A percentile compares a stretch with the other conserved stretches of the same genome.
Conservation (phyloP, 139 green algal species). For the Trebouxia sp. region DNA sequence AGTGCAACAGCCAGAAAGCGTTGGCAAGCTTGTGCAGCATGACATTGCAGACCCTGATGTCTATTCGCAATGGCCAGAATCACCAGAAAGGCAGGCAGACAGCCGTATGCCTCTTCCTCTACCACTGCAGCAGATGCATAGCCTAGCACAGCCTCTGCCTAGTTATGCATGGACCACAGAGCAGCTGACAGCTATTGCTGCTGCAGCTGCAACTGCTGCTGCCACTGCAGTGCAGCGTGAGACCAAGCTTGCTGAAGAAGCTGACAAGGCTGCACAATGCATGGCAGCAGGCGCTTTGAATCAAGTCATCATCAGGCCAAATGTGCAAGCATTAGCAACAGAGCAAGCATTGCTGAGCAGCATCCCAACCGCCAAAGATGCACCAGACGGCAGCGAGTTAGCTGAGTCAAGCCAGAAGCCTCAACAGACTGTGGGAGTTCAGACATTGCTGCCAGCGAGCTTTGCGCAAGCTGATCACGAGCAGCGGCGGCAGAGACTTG, state of each 20-base stretch:
- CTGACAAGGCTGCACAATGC: not conserved
- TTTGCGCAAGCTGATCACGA: too few relatives aligned
- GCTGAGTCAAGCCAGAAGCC: too few relatives aligned
- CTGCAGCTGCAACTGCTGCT: slow-evolving; percentile 24
- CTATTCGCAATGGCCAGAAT: not conserved
- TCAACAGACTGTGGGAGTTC: too few relatives aligned
- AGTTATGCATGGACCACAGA: slow-evolving; percentile 2
- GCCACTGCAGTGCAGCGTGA: slow-evolving; percentile 2
- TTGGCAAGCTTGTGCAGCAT: not conserved
- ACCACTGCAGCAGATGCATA: not conserved
- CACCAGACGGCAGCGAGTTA: too few relatives aligned
- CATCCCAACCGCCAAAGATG: not conserved
- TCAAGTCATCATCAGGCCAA: not conserved
- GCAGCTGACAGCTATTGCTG: slow-evolving; percentile 29
- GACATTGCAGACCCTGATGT: not conserved
- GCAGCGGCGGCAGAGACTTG: too few relatives aligned
- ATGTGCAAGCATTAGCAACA: not conserved
- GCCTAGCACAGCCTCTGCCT: not conserved
- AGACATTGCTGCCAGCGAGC: too few relatives aligned
- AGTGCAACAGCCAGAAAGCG: not conserved
- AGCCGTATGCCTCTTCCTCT: not conserved
- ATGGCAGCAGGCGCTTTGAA: not conserved
- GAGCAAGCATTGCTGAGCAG: not conserved
- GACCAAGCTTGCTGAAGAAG: not conserved
- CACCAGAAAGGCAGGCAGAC: not conserved